These are phyloP conservation scores for Colletotrichum sp. DNA, from an alignment of 2,329 filamentous ascomycete species.

Conservation along the genomic window DNA sequence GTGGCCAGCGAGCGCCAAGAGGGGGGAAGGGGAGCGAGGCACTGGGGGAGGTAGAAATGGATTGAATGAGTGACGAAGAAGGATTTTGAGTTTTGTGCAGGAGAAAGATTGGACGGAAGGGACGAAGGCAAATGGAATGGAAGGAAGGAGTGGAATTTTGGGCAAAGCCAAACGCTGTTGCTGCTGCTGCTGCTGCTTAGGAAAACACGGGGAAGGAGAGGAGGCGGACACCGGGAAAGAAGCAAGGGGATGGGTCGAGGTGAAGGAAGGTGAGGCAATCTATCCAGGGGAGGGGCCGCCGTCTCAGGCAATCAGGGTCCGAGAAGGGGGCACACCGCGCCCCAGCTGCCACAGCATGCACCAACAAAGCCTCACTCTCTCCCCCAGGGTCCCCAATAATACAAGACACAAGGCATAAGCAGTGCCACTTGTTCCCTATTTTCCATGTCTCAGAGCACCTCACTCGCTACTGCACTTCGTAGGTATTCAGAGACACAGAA, in stretches of 20 bases:
- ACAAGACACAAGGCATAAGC: background rate
- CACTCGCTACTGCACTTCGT: background rate
- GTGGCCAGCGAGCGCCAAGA: background rate
- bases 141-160: slow-evolving; percentile 11
- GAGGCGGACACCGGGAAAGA: background rate
- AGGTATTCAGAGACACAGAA: background rate
- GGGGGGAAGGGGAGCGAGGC: background rate
- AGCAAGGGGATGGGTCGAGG: background rate
- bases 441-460: background rate
- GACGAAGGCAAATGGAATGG: background rate
- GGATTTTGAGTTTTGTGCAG: background rate
- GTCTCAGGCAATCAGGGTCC: slow-evolving; percentile 12
- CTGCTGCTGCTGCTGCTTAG: background rate
- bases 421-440: background rate
- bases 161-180: background rate
- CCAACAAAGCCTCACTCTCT: background rate
- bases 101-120: background rate
- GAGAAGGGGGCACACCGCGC: background rate
- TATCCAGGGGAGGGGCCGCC: slow-evolving; percentile 8
- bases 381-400: background rate
- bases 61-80: background rate
- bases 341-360: background rate
- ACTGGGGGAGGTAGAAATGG: background rate
- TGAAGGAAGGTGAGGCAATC: slow-evolving; percentile 9
- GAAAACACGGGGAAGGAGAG: slow-evolving; percentile 17